Evolutionary conservation across 2,329 filamentous ascomycete genomes (phyloP), one percentile per base, ranked within the genome.

Genomic region (Neophaeococcomyces aloes): DNA sequence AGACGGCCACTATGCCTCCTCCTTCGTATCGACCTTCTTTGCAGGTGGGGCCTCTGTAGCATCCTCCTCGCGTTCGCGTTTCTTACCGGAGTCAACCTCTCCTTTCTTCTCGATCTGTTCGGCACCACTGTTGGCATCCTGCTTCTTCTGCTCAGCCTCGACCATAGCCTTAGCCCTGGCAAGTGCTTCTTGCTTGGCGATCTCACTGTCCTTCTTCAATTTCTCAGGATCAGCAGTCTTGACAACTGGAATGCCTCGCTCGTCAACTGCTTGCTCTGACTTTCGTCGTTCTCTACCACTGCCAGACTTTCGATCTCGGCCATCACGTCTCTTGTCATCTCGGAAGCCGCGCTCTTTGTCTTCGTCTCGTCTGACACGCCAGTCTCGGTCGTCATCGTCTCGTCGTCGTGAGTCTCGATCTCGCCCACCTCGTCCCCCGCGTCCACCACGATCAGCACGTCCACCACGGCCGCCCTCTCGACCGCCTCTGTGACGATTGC

Each of bases 11-110:
- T 42, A 44, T 25, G 40, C 44, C 27, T 51, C 51, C 23, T 47
- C 61, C 58, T 68, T 68, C 41, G 57, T 53, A 54, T 71, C 69
- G 30, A 67, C 61, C 57, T 72, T 73, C 61, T 73, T 72, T 18
- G 63, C 55, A 15, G 65, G 62, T 46, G 59, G 62, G 29, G 64
- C 62, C 13, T 58, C 61, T 25, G 57, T 61, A 36, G 49, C 50
- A 8, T 54, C 57, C 21, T 68, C 68, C 36, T 70, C 68, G 17
- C 65, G 64, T 29, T 59, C 53, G 36, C 69, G 66, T 63, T 72
- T 72, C 56, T 69, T 63, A 36, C 63, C 61, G 33, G 52, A 48
- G 13, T 47, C 40, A 10, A 46, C 37, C 25, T 45, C 40, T 15
- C 25, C 21, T 31, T 42, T 47, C 15, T 27, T 38, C 18, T 36